Conservation (phyloP, 1,284 basidiomycete genomes). For the Fomitopsis betulina region DNA sequence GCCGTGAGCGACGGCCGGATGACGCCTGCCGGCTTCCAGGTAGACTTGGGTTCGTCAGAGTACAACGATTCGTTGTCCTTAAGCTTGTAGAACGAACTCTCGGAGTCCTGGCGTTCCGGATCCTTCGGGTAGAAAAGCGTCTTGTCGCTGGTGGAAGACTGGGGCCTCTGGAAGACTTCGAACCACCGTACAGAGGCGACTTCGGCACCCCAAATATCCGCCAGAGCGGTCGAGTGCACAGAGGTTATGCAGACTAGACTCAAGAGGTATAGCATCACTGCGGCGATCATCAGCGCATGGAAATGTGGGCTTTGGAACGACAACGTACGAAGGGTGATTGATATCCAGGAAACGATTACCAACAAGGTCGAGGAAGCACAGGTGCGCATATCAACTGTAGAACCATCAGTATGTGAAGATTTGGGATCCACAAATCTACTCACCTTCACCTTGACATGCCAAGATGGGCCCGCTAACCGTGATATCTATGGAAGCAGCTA, state of each 20-base stretch:
- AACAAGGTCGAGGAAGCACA: constrained; percentile 52
- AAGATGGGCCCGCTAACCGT: constrained; percentile 36
- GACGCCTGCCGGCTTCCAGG: not conserved
- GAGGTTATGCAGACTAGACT: constrained; percentile 40
- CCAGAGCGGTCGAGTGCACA: constrained; percentile 36
- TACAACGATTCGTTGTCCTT: not conserved
- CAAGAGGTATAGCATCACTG: constrained; percentile 55
- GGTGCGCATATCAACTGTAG: constrained; percentile 35
- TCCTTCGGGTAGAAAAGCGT: not conserved
- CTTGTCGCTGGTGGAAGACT: not conserved
- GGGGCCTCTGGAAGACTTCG: constrained; percentile 6
- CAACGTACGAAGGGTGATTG: constrained; percentile 45
- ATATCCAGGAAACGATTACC: constrained; percentile 50
- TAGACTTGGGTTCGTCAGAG: not conserved
- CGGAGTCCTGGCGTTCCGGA: constrained; percentile 4
- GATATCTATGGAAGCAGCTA: constrained; percentile 43
- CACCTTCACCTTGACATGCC: constrained; percentile 35
- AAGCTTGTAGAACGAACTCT: constrained; percentile 13
- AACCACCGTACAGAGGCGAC: constrained; percentile 60
- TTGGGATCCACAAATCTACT: constrained; percentile 13
- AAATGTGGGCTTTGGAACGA: not conserved
- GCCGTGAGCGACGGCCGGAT: not conserved
- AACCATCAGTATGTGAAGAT: not conserved
- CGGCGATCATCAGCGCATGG: constrained; percentile 6
- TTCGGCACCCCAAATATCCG: constrained; percentile 46